phyloP scores from a whole-genome alignment of 2,329 filamentous ascomycete genomes.

The Nemania bipapillata region DNA sequence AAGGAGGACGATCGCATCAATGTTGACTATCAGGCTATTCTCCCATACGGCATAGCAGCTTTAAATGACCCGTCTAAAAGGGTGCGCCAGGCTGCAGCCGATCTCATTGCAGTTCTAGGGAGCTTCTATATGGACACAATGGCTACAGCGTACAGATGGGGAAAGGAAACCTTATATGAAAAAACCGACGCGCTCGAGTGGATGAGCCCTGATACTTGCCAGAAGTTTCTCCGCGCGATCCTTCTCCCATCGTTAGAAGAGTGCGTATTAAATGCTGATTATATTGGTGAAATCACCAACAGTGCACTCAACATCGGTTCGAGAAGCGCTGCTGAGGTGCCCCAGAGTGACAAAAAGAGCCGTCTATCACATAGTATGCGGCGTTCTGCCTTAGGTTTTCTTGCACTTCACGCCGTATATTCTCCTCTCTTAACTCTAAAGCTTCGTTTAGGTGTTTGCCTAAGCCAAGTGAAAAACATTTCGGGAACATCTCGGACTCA shows the following conservation, averaged over 20 bases:
- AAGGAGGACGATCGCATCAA: constrained; percentile 61
- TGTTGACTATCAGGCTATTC: constrained; percentile 77
- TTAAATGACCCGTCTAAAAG: constrained; percentile 79
- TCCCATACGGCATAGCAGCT: constrained; percentile 83
- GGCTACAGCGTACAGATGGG: constrained; percentile 63
- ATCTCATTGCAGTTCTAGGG: constrained; percentile 69
- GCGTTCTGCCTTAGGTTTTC: constrained; percentile 73
- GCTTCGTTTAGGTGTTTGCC: constrained; percentile 73
- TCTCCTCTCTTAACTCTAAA: constrained; percentile 78
- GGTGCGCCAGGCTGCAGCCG: constrained; percentile 79
- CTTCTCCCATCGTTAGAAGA: constrained; percentile 85
- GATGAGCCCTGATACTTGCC: constrained; percentile 67
- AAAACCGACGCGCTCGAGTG: constrained; percentile 63
- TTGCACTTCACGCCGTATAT: constrained; percentile 76
- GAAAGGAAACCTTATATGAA: constrained; percentile 72
- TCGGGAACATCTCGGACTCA: constrained; percentile 76
- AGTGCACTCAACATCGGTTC: constrained; percentile 66
- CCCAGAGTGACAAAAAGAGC: constrained; percentile 62
- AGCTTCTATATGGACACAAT: constrained; percentile 57
- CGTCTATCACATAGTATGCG: constrained; percentile 70
- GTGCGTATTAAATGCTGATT: constrained; percentile 79
- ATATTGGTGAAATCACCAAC: constrained; percentile 73
- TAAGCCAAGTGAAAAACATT: constrained; percentile 78
- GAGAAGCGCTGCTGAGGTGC: constrained; percentile 40
- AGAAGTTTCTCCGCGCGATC: constrained; percentile 71